Evolutionary conservation across 495 filamentous ascomycete species (phyloP).

Genomic region (Penicillium cataractarum): DNA sequence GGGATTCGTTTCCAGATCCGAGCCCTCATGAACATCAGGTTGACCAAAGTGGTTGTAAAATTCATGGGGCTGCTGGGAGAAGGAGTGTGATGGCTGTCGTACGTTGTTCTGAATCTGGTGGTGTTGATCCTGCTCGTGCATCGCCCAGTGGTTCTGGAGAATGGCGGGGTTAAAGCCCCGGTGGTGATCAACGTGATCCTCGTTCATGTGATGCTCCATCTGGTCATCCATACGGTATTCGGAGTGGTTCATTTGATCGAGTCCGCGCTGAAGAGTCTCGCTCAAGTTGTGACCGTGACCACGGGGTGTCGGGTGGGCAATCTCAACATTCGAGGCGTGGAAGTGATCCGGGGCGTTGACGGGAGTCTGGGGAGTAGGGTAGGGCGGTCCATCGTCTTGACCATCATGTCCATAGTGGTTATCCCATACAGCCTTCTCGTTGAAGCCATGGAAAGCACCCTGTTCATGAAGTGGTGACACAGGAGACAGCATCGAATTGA

Average conservation of each 20-base stretch:
- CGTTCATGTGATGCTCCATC: slow-evolving; percentile 70
- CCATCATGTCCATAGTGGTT: slow-evolving; percentile 27
- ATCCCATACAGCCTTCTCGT: slow-evolving; percentile 35
- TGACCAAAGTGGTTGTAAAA: slow-evolving; percentile 43
- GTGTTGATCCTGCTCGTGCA: slow-evolving; percentile 37
- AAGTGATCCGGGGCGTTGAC: slow-evolving; percentile 45
- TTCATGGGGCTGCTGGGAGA: slow-evolving; percentile 40
- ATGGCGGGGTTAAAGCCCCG: slow-evolving; percentile 40
- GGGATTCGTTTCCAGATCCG: slow-evolving; percentile 76
- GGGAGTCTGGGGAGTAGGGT: slow-evolving; percentile 39
- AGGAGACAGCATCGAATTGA: slow-evolving; percentile 49
- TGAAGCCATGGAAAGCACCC: slow-evolving; percentile 38
- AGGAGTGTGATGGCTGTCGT: slow-evolving; percentile 21
- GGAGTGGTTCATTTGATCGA: slow-evolving; percentile 67
- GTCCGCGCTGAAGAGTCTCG: slow-evolving; percentile 77
- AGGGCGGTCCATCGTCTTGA: slow-evolving; percentile 33
- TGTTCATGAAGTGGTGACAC: slow-evolving; percentile 50
- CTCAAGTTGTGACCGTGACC: slow-evolving; percentile 68
- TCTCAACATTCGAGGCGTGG: slow-evolving; percentile 54
- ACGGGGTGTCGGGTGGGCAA: slow-evolving; percentile 67
- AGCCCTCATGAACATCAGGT: slow-evolving; percentile 56
- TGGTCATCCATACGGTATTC: slow-evolving; percentile 81
- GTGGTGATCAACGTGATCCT: slow-evolving; percentile 48
- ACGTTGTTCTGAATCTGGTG: slow-evolving; percentile 15
- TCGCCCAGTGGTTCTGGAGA: slow-evolving; percentile 44